Evolutionary conservation across 805 yeast species (phyloP).

Genomic region (Candida montana): DNA sequence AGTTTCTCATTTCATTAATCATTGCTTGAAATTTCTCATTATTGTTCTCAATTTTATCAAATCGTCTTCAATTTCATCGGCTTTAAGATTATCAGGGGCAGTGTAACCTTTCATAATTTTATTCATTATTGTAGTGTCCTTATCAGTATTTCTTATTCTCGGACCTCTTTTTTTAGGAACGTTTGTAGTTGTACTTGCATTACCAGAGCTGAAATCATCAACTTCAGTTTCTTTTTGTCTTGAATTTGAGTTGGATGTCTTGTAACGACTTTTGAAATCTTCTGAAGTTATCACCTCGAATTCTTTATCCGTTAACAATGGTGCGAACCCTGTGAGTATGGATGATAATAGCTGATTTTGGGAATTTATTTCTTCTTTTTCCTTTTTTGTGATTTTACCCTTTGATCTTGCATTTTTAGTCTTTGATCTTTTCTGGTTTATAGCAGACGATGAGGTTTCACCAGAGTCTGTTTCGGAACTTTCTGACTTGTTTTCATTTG

Average conservation of each 20-base stretch:
- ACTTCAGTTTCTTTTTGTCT: not conserved
- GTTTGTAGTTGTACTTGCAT: not conserved
- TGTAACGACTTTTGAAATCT: conserved; percentile 14
- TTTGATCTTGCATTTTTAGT: not conserved
- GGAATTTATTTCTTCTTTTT: conserved; percentile 3
- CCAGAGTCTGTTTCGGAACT: conserved; percentile 20
- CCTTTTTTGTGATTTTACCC: not conserved
- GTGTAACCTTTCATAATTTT: conserved; percentile 24
- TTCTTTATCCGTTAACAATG: conserved; percentile 29
- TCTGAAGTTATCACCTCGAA: conserved; percentile 27
- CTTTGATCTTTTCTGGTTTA: not conserved
- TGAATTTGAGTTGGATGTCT: not conserved
- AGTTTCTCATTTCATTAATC: not conserved
- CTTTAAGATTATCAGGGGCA: conserved; percentile 24
- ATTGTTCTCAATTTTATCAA: conserved; percentile 14
- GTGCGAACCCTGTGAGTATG: conserved; percentile 27
- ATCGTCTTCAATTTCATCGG: conserved; percentile 27
- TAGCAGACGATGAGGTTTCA: conserved; percentile 6
- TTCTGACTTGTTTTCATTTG: not conserved
- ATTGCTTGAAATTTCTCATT: no score
- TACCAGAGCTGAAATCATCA: conserved; percentile 1
- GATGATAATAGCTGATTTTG: conserved; percentile 8
- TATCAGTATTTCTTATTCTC: conserved; percentile 5
- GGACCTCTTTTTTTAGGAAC: conserved; percentile 7
- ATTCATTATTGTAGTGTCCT: conserved; percentile 17